Percentiles rank a stretch among this genome's conserved stretches.
Evolutionary conservation across 371 early-diverging fungal species (phyloP).

Genomic region (Dinochytrium kinnereticum): DNA sequence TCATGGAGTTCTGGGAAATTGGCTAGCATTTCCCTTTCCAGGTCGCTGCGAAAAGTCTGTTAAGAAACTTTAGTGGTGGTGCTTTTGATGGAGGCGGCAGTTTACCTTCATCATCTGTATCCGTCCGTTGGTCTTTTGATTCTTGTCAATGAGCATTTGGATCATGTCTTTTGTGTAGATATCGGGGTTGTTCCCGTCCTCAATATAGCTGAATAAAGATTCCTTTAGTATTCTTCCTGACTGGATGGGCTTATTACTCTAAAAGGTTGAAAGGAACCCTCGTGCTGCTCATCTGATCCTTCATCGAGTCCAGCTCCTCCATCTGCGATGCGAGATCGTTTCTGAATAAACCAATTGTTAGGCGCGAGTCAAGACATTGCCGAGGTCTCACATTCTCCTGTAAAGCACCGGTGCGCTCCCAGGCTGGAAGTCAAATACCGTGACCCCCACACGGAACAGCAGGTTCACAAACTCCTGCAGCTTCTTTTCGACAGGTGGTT

Average conservation of each 20-base stretch:
- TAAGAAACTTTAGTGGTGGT: background rate
- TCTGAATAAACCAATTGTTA: slow-evolving; percentile 14
- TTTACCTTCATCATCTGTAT: slow-evolving; percentile 34
- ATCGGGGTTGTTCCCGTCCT: slow-evolving; percentile 44
- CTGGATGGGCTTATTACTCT: no score
- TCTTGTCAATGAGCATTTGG: slow-evolving; percentile 48
- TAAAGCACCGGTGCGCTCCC: slow-evolving; percentile 66
- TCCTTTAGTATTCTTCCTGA: background rate
- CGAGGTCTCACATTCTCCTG: slow-evolving; percentile 67
- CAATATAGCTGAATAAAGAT: slow-evolving; percentile 32
- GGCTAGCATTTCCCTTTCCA: slow-evolving; percentile 20
- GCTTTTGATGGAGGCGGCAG: background rate
- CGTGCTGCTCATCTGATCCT: slow-evolving; percentile 8
- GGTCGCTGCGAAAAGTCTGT: slow-evolving; percentile 24
- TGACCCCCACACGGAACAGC: slow-evolving; percentile 68
- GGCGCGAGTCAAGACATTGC: background rate
- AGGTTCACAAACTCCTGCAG: slow-evolving; percentile 65
- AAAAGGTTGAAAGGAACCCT: slow-evolving; percentile 29
- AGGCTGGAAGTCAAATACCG: slow-evolving; percentile 74
- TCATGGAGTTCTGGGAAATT: slow-evolving; percentile 26
- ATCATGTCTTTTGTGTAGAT: slow-evolving; percentile 31
- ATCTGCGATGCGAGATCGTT: slow-evolving; percentile 22
- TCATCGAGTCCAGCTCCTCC: slow-evolving; percentile 15
- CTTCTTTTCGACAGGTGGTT: no score
- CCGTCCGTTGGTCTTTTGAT: slow-evolving; percentile 49